phyloP scores from a whole-genome alignment of 139 green algal species.

The Monoraphidium neglectum region DNA sequence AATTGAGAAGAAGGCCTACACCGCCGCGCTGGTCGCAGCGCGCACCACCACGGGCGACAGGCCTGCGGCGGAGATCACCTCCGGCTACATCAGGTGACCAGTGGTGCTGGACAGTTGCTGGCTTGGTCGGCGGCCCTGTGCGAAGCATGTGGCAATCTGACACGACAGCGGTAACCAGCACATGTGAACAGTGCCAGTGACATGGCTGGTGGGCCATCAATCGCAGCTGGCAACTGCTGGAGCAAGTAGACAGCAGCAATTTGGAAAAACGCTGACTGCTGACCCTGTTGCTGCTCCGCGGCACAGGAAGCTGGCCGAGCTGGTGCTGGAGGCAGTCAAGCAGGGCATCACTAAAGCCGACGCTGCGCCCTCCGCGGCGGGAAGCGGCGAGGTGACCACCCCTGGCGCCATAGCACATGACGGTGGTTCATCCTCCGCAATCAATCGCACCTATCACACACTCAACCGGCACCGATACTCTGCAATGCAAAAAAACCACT shows the following conservation, averaged over 20 bases:
- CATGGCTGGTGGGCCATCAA: too few relatives aligned
- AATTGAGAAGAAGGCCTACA: slow-evolving; percentile 84
- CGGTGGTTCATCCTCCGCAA: too few relatives aligned
- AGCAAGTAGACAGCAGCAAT: too few relatives aligned
- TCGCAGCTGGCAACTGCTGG: too few relatives aligned
- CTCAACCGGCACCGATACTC: background rate
- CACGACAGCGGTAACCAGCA: too few relatives aligned
- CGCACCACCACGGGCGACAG: slow-evolving; percentile 79
- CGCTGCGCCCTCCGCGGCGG: background rate
- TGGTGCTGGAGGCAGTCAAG: slow-evolving; percentile 64
- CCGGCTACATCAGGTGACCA: slow-evolving; percentile 52
- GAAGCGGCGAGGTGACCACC: background rate
- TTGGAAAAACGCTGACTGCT: background rate
- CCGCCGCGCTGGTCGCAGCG: slow-evolving; percentile 73
- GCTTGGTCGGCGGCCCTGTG: too few relatives aligned
- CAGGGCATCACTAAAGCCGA: slow-evolving; percentile 2
- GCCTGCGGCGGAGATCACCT: slow-evolving; percentile 45
- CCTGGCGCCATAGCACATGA: too few relatives aligned
- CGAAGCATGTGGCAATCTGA: too few relatives aligned
- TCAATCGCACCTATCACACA: too few relatives aligned
- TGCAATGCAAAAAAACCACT: background rate
- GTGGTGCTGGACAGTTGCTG: slow-evolving; percentile 3
- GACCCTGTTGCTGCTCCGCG: background rate
- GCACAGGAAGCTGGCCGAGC: slow-evolving; percentile 71
- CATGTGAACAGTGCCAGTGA: too few relatives aligned